Evolutionary conservation across 768 basidiomycete genomes (phyloP).

Genomic region (Naematelia encephala): DNA sequence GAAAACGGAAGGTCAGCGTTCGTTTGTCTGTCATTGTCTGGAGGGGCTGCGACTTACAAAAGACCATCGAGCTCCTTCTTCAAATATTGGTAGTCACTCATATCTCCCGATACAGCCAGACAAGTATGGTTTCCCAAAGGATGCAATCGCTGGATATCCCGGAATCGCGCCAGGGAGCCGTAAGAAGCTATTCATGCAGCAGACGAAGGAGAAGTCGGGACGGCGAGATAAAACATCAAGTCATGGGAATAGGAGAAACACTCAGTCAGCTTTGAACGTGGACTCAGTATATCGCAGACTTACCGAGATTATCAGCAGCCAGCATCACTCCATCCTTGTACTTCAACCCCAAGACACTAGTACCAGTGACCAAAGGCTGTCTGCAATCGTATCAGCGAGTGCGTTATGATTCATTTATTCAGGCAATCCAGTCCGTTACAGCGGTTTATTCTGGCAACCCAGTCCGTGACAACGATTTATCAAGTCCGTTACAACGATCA

Average conservation of each 20-base stretch:
- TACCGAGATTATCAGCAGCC: constrained; percentile 95
- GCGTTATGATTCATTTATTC: no score
- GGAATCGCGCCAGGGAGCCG: constrained; percentile 94
- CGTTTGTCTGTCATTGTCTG: no score
- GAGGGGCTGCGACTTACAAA: constrained; percentile 51
- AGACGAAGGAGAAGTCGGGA: background rate
- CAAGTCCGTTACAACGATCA: no score
- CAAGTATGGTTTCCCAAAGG: constrained; percentile 78
- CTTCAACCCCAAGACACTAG: constrained; percentile 89
- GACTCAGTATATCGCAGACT: constrained; percentile 29
- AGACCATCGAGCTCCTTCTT: constrained; percentile 74
- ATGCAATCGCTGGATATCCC: constrained; percentile 84
- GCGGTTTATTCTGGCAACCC: no score
- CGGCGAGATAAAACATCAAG: no score
- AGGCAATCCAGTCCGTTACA: no score
- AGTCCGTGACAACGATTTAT: no score
- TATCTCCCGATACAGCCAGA: constrained; percentile 90
- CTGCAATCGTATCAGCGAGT: constrained; percentile 53
- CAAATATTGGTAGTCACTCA: constrained; percentile 95
- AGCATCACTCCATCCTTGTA: constrained; percentile 97
- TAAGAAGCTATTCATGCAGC: constrained; percentile 67
- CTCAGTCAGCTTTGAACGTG: background rate
- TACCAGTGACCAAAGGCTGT: constrained; percentile 93
- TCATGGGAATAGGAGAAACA: background rate
- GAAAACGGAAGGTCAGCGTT: background rate